Conservation (phyloP, 2,329 filamentous ascomycete species). For the Pseudogymnoascus sp. region DNA sequence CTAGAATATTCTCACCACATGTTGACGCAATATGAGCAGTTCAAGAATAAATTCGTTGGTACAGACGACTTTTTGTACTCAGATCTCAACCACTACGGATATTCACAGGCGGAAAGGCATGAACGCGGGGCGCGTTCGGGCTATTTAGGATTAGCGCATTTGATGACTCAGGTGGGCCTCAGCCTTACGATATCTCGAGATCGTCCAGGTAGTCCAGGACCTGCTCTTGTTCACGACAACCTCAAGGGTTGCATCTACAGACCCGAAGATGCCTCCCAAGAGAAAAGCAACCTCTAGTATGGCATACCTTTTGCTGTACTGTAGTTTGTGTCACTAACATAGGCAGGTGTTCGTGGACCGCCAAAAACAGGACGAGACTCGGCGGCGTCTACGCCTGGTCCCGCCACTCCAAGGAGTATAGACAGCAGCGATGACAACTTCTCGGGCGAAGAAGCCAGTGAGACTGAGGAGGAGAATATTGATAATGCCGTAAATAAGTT, state of each 20-base stretch:
- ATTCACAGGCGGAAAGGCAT: neutral
- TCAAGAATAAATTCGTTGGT: neutral
- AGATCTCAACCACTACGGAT: conserved; percentile 2
- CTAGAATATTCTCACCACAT: conserved; percentile 5
- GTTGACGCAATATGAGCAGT: neutral
- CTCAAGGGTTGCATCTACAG: conserved; percentile 8
- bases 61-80: neutral
- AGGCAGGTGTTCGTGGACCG: conserved; percentile 36
- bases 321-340: conserved; percentile 27
- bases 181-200: conserved; percentile 1
- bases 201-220: neutral
- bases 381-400: conserved; percentile 50
- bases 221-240: neutral
- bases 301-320: conserved; percentile 23
- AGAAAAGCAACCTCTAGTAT: conserved; percentile 55
- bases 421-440: conserved; percentile 44
- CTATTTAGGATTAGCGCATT: neutral
- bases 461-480: conserved; percentile 44
- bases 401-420: conserved; percentile 50
- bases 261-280: conserved; percentile 56
- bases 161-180: conserved; percentile 6
- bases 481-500: conserved; percentile 53
- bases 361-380: conserved; percentile 50
- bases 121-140: conserved; percentile 3
- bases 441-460: conserved; percentile 42